Conservation (phyloP, 805 yeast genomes). For the Sugiyamaella mastotermitis region DNA sequence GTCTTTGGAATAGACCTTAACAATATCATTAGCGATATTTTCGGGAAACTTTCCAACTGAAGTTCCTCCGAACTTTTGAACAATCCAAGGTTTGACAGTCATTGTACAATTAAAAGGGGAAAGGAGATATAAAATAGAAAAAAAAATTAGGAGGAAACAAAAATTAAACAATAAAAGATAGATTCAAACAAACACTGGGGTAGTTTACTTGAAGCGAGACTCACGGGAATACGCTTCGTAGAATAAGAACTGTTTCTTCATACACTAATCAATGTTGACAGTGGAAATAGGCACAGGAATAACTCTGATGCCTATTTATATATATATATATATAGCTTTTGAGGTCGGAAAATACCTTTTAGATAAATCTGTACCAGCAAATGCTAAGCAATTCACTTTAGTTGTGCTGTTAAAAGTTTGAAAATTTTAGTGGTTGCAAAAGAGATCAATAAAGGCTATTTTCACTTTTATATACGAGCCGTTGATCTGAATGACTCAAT, state of each 20-base stretch:
- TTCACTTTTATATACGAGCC: too few species aligned
- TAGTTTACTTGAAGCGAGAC: conserved; percentile 6
- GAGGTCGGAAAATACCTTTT: too few species aligned
- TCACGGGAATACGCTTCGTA: conserved; percentile 12
- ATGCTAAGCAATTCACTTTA: too few species aligned
- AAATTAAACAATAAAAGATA: not conserved
- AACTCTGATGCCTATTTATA: conserved; percentile 47
- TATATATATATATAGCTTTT: too few species aligned
- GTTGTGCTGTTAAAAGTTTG: too few species aligned
- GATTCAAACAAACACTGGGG: not conserved
- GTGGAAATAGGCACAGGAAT: too few species aligned
- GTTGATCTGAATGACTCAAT: too few species aligned
- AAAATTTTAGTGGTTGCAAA: too few species aligned
- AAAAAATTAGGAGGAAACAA: not conserved
- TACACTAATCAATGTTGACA: conserved; percentile 8
- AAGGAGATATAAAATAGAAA: not conserved
- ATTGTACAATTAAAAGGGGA: not conserved
- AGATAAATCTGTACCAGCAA: too few species aligned
- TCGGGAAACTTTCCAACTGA: conserved; percentile 92
- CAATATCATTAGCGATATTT: conserved; percentile 78
- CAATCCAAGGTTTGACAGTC: conserved; percentile 47
- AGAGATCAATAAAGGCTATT: too few species aligned
- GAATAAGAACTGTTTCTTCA: conserved; percentile 9
- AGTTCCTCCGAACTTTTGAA: conserved; percentile 97
- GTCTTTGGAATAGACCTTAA: conserved; percentile 47